These are phyloP conservation scores for Picea engelmannii DNA, from an alignment of 83 land plant species.

Conservation along the genomic window DNA sequence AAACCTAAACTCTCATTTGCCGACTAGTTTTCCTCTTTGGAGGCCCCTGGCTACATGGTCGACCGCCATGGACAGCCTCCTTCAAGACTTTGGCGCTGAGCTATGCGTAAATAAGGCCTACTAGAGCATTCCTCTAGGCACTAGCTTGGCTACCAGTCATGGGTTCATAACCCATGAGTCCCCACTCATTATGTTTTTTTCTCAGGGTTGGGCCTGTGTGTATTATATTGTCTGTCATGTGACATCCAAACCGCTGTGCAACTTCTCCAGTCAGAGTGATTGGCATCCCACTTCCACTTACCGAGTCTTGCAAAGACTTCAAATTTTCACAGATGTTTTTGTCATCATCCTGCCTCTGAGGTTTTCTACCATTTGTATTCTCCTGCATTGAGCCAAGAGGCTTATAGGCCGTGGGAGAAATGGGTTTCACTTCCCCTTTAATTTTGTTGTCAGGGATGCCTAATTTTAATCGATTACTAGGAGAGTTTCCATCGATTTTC, in stretches of 20 bases:
- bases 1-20: too few species aligned
- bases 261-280: slow-evolving; percentile 48
- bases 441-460: slow-evolving; percentile 8
- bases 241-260: slow-evolving; percentile 70
- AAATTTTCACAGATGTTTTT: not conserved
- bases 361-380: not conserved
- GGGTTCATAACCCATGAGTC: too few species aligned
- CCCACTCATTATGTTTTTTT: too few species aligned
- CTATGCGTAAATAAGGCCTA: too few species aligned
- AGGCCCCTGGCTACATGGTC: too few species aligned
- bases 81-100: too few species aligned
- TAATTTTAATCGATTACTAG: slow-evolving; percentile 16
- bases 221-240: slow-evolving; percentile 50
- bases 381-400: slow-evolving; percentile 12
- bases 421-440: not conserved
- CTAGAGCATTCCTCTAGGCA: too few species aligned
- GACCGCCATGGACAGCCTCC: too few species aligned
- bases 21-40: too few species aligned
- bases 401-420: slow-evolving; percentile 22
- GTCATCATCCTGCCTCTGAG: not conserved
- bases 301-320: not conserved
- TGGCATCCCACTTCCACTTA: slow-evolving; percentile 6
- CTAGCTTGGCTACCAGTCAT: too few species aligned
- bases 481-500: not conserved
- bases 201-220: too few species aligned